Evolutionary conservation across 2,329 filamentous ascomycete species (phyloP), one percentile per base, ranked within the genome.

Genomic region (Neocatenulostroma microsporum): DNA sequence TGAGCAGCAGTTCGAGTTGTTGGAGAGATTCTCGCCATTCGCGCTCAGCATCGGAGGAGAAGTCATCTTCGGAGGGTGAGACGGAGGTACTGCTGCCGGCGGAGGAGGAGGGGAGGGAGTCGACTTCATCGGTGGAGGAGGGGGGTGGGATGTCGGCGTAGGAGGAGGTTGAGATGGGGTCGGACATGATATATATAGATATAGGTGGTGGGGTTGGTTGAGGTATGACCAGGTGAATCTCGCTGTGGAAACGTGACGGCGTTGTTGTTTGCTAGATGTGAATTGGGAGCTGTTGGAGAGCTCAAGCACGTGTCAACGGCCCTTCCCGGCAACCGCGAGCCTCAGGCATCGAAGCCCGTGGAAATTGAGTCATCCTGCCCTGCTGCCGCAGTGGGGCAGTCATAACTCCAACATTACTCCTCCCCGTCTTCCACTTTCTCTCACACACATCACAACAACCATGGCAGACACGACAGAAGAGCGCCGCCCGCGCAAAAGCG

Each of bases 11-110:
- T 67, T 98, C 87, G 42, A 98, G 66, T 66, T 98, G 91, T 62
- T 95, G 85, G 45, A 98, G 67, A 53, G 84, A 94, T 54, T 88
- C 84, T 53, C 89, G 82, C 91, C 91, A 98, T 65, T 98, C 89
- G 43, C 76, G 76, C 62, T 98, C 89, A 8, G 91, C 91, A 58
- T 96, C 89, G 33, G 82, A 76, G 27, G 54, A 57, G 23, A 80
- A 77, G 36, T 55, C 54, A 19, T 58, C 54, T 39, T 61, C 58
- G 37, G 51, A 58, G n/a, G 67, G 67, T 39, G 63, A 69, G 42
- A 63, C 60, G 3, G 67, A 67, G 20, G 67, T 71, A 25, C 63
- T 67, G 32, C 50, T 53, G 33, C 59, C 62, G 37, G 71, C 69
- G 3, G 72, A 69, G 17, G 71, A 66, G 9, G 67, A 70, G 26